A percentile compares a stretch with the other conserved stretches of the same genome.
These are phyloP conservation scores for Salix dunnii DNA, from an alignment of 345 rosid genomes.

Conservation along the genomic window DNA sequence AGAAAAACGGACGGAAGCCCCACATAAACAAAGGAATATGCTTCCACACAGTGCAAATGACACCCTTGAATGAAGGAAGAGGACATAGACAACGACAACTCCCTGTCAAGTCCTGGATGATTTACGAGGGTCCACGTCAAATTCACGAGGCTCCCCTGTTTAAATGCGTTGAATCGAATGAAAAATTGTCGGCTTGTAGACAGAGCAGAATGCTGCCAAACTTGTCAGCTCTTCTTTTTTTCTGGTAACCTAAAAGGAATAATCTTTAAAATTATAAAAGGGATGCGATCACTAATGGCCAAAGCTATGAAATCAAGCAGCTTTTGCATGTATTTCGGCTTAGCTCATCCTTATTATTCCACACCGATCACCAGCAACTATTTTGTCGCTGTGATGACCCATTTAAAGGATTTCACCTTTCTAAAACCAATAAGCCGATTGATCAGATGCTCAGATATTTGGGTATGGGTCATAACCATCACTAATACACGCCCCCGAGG, in stretches of 20 bases:
- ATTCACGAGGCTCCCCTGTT: slow-evolving; percentile 2
- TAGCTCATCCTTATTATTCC: too few relatives aligned
- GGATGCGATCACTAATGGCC: too few relatives aligned
- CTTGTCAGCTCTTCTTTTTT: not conserved
- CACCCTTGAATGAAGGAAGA: not conserved
- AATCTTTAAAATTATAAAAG: not conserved
- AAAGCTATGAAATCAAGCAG: too few relatives aligned
- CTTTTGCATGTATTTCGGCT: too few relatives aligned
- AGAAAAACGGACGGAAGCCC: not conserved
- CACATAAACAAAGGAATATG: not conserved
- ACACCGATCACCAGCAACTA: too few relatives aligned
- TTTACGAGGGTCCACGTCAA: not conserved
- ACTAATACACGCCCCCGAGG: too few relatives aligned
- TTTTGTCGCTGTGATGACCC: too few relatives aligned
- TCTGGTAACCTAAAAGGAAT: not conserved
- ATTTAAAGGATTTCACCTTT: too few relatives aligned
- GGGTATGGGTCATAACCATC: too few relatives aligned
- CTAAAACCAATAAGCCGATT: too few relatives aligned
- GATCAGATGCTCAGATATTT: too few relatives aligned
- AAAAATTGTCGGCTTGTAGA: not conserved
- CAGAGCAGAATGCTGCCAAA: slow-evolving; percentile 4
- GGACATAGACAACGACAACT: not conserved
- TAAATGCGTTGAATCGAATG: not conserved
- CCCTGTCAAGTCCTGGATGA: not conserved
- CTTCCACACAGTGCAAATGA: not conserved